Conservation (phyloP, 176 grass and related monocot genomes). For the maize (Zea mays) region Zm-B73-REFERENCE-NAM-5.0 NC_050103.1:165595501-165596000, state of each 20-base stretch:
- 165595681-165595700: background rate
- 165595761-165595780: background rate
- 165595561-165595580: background rate
- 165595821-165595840: background rate
- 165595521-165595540: background rate
- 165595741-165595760: background rate
- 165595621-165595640: background rate
- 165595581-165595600: slow-evolving; percentile 19
- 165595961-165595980: background rate
- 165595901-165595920: background rate
- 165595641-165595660: background rate
- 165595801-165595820: background rate
- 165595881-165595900: slow-evolving; percentile 23
- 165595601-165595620: background rate
- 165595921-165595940: background rate
- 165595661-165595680: background rate
- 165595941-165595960: slow-evolving; percentile 7
- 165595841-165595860: background rate
- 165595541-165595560: background rate
- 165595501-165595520: background rate
- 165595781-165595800: background rate
- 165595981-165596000: background rate
- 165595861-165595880: slow-evolving; percentile 7
- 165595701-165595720: background rate
- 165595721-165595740: background rate